These are phyloP conservation scores for Lolium multiflorum DNA, from an alignment of 176 grass and related monocot genomes.

Conservation along the genomic window DNA sequence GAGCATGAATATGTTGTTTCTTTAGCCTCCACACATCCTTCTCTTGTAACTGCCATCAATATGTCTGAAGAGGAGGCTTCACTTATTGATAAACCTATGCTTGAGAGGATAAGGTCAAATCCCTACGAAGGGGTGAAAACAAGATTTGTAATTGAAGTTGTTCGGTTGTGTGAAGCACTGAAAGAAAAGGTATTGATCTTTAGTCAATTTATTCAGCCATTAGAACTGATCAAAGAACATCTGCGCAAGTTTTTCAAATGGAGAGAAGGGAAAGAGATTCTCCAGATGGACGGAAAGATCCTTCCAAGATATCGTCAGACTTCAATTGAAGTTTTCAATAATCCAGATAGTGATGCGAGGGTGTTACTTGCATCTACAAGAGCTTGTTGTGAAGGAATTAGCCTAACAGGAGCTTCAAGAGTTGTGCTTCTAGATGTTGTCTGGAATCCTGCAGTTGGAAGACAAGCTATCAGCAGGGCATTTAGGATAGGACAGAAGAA, in stretches of 20 bases:
- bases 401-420: constrained; percentile 90
- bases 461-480: constrained; percentile 89
- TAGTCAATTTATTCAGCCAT: constrained; percentile 88
- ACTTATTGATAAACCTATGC: constrained; percentile 60
- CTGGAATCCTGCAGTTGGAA: constrained; percentile 87
- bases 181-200: constrained; percentile 93
- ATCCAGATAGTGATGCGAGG: constrained; percentile 68
- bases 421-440: constrained; percentile 95
- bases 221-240: constrained; percentile 74
- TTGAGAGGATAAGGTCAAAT: constrained; percentile 64
- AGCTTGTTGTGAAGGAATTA: constrained; percentile 95
- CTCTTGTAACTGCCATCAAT: constrained; percentile 66
- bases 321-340: constrained; percentile 89
- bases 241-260: constrained; percentile 71
- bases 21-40: constrained; percentile 88
- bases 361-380: constrained; percentile 94
- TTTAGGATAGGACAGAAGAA: constrained; percentile 89
- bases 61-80: constrained; percentile 74
- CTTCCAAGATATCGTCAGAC: constrained; percentile 63
- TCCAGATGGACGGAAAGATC: constrained; percentile 85
- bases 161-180: constrained; percentile 70
- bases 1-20: constrained; percentile 75
- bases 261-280: constrained; percentile 86
- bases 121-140: constrained; percentile 86
- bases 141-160: constrained; percentile 86